Percentiles rank a stretch among this genome's conserved stretches.
phyloP scores from a whole-genome alignment of 345 rosid genomes.

The Durio zibethinus region DNA sequence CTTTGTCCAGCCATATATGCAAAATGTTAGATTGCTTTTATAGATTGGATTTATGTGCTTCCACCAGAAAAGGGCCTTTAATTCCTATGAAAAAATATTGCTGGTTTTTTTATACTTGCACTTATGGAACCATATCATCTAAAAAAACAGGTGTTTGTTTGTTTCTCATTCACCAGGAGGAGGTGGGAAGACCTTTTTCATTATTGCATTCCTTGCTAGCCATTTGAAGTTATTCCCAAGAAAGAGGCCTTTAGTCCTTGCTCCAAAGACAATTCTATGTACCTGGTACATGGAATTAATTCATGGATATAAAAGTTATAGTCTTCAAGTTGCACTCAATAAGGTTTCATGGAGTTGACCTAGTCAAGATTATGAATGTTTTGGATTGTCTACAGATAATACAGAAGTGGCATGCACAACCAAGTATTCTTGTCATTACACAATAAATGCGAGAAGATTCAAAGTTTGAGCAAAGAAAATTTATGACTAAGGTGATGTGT shows the following conservation, averaged over 20 bases:
- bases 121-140: conserved; percentile 48
- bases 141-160: conserved; percentile 72
- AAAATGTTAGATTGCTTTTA: too few relatives aligned
- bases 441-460: conserved; percentile 88
- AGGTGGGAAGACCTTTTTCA: conserved; percentile 88
- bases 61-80: conserved; percentile 86
- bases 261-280: conserved; percentile 89
- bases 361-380: conserved; percentile 79
- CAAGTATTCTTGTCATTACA: conserved; percentile 86
- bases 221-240: conserved; percentile 83
- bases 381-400: conserved; percentile 85
- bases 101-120: conserved; percentile 69
- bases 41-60: too few relatives aligned
- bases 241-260: conserved; percentile 79
- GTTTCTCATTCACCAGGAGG: conserved; percentile 95
- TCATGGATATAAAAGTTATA: conserved; percentile 74
- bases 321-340: conserved; percentile 40
- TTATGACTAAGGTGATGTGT: conserved; percentile 81
- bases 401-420: conserved; percentile 87
- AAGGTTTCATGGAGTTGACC: conserved; percentile 49
- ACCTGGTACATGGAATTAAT: conserved; percentile 96
- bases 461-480: conserved; percentile 66
- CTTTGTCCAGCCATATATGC: too few relatives aligned
- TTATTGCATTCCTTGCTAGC: conserved; percentile 85
- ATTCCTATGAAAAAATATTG: conserved; percentile 77